Evolutionary conservation across 805 yeast genomes (phyloP).

Genomic region (Kodamaea nitidulidarum): DNA sequence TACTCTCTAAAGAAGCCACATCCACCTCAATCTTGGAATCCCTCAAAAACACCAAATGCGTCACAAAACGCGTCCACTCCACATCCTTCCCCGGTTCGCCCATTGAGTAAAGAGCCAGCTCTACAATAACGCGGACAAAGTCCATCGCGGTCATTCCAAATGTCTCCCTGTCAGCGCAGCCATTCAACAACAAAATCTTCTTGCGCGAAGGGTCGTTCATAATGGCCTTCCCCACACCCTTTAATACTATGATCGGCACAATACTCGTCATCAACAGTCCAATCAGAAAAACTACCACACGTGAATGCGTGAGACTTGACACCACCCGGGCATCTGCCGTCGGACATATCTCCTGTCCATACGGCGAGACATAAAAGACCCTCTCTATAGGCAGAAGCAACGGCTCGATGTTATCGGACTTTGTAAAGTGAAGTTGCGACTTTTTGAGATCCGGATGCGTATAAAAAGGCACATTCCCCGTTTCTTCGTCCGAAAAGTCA

Average conservation of each 20-base stretch:
- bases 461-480: constrained; percentile 65
- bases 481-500: constrained; percentile 20
- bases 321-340: constrained; percentile 61
- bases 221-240: constrained; percentile 69
- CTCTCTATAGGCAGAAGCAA: constrained; percentile 71
- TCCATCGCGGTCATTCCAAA: constrained; percentile 58
- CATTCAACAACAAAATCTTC: constrained; percentile 68
- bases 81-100: constrained; percentile 9
- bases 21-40: constrained; percentile 51
- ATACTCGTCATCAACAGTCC: constrained; percentile 89
- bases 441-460: constrained; percentile 73
- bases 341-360: constrained; percentile 83
- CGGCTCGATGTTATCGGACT: constrained; percentile 51
- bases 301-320: constrained; percentile 45
- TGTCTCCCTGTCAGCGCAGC: constrained; percentile 77
- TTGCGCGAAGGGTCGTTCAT: constrained; percentile 25
- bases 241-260: constrained; percentile 69
- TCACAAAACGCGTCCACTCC: constrained; percentile 47
- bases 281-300: constrained; percentile 67
- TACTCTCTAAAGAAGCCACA: constrained; percentile 27
- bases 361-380: constrained; percentile 77
- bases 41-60: constrained; percentile 58
- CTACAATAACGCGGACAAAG: constrained; percentile 52
- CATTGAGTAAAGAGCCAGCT: constrained; percentile 52
- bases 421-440: constrained; percentile 72